phyloP scores from a whole-genome alignment of 2,329 filamentous ascomycete genomes.

The Monosporascus sp. region DNA sequence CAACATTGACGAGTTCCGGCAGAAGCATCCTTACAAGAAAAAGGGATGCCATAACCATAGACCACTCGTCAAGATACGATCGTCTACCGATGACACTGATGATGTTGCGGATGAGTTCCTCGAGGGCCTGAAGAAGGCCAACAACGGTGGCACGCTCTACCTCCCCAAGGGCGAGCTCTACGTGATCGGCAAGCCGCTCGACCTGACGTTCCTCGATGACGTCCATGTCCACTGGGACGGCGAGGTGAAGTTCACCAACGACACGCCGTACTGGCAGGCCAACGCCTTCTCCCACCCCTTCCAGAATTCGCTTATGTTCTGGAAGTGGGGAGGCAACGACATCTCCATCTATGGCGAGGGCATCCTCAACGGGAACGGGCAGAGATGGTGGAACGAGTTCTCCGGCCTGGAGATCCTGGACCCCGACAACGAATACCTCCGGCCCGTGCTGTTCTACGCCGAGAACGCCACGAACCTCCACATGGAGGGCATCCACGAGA shows the following conservation, averaged over 20 bases:
- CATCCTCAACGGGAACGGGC: slow-evolving; percentile 51
- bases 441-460: slow-evolving; percentile 56
- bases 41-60: slow-evolving; percentile 13
- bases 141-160: slow-evolving; percentile 53
- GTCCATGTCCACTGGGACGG: slow-evolving; percentile 56
- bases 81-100: slow-evolving; percentile 48
- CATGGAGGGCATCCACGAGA: slow-evolving; percentile 53
- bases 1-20: slow-evolving; percentile 32
- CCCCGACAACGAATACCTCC: slow-evolving; percentile 49
- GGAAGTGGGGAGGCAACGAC: slow-evolving; percentile 58
- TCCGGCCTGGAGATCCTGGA: slow-evolving; percentile 42
- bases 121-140: slow-evolving; percentile 49
- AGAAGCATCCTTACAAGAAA: slow-evolving; percentile 31
- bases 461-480: slow-evolving; percentile 56
- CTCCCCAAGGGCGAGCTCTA: slow-evolving; percentile 49
- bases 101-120: slow-evolving; percentile 53
- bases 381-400: slow-evolving; percentile 39
- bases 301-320: slow-evolving; percentile 54
- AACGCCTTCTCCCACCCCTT: slow-evolving; percentile 37
- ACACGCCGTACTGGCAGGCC: slow-evolving; percentile 39
- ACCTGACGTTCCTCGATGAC: slow-evolving; percentile 53
- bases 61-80: slow-evolving; percentile 41
- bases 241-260: slow-evolving; percentile 44
- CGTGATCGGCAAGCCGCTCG: slow-evolving; percentile 54
- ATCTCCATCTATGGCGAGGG: slow-evolving; percentile 57